Evolutionary conservation across 1,139 yeast species (phyloP), one percentile per base, ranked within the genome.

Genomic region (Wickerhamiella pararugosa): DNA sequence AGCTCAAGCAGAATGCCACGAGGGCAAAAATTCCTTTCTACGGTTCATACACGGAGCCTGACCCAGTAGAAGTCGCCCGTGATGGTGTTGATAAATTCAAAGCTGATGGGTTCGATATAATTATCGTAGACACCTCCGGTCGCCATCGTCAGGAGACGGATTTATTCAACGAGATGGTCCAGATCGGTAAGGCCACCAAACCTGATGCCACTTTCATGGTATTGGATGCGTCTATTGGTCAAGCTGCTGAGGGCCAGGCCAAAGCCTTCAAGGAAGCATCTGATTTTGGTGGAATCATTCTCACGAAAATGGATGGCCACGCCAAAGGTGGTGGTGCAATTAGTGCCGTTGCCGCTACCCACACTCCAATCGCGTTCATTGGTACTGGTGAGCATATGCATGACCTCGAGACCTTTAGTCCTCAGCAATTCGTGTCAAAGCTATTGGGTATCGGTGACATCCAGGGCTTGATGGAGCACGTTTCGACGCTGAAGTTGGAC

Each of bases 311-410:
- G 94, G 98, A 90, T 61, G 98, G 98, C 39, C 97, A 90, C 58
- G 98, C 98, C 34, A 90, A 82, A 63, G 98, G 98, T 59, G 98
- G 98, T 65, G 98, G 98, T 69, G 98, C 98, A 26, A 86, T 90
- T 44, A 84, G 96, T 35, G 98, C 98, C 0, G 97, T 90, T 43
- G 98, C 98, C 1, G 93, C 96, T 1, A 87, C 98, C 9, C 72
- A 81, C 45, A 90, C 97, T 0, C 98, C 98, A n/a, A 81, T 90
- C 53, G 82, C 81, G 6, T 90, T 90, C 58, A 90, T 90, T 46
- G 98, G 98, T 71, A 87, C 97, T 1, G 98, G 98, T 57, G 98
- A 90, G 62, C 98, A 90, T 59, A 81, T 87, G 38, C 83, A 81
- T 45, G 98, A 90, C 59, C 73, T 90, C 49, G 98, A 90, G 62